Evolutionary conservation across 1,284 basidiomycete genomes (phyloP).

Genomic region (Apiotrichum siamense): DNA sequence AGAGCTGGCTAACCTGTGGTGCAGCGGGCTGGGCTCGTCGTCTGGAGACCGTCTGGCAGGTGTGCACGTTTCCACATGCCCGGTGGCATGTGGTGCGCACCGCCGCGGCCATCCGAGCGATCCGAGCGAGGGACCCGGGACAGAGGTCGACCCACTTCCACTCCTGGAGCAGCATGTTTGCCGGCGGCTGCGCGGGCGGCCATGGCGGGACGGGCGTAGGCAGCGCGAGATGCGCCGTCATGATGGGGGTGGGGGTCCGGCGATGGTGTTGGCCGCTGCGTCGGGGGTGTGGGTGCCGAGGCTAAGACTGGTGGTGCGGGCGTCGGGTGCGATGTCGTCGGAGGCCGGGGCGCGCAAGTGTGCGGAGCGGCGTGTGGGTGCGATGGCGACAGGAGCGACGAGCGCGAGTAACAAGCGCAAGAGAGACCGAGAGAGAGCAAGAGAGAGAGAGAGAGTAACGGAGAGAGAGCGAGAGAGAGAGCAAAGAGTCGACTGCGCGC

Average conservation of each 20-base stretch:
- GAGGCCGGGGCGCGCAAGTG: neutral
- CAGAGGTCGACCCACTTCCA: constrained; percentile 14
- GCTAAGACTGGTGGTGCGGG: too few relatives aligned
- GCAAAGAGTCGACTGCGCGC: too few relatives aligned
- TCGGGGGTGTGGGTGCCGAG: too few relatives aligned
- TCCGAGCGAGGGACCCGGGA: neutral
- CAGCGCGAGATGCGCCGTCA: neutral
- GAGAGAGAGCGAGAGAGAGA: too few relatives aligned
- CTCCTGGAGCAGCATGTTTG: constrained; percentile 13
- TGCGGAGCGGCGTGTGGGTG: too few relatives aligned
- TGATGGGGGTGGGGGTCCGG: neutral
- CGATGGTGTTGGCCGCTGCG: too few relatives aligned
- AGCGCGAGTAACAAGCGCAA: neutral
- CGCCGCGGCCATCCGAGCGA: neutral
- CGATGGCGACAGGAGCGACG: constrained; percentile 1
- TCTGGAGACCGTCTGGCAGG: too few relatives aligned
- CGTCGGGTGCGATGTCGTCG: too few relatives aligned
- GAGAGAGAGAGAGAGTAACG: too few relatives aligned
- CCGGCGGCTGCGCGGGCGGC: constrained; percentile 11
- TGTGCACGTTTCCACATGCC: too few relatives aligned
- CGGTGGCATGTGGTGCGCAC: neutral
- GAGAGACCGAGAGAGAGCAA: neutral
- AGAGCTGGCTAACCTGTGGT: neutral
- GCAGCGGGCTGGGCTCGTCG: neutral
- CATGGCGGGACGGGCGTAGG: constrained; percentile 10